A percentile compares a stretch with the other conserved stretches of the same genome.
Evolutionary conservation across 2,329 filamentous ascomycete genomes (phyloP).

Genomic region (Spiromastix sp.): DNA sequence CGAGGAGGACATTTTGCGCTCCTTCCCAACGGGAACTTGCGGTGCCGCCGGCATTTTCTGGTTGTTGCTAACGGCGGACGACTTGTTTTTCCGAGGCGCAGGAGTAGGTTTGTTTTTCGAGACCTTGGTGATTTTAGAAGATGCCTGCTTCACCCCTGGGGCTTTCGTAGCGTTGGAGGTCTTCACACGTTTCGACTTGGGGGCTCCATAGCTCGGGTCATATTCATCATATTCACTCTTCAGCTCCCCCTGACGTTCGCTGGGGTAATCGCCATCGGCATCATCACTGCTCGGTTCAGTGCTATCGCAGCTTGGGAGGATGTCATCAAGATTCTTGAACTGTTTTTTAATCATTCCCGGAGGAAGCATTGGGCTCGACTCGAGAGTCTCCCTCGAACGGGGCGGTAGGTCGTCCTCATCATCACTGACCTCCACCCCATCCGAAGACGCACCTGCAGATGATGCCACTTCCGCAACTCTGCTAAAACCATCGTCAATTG

Average conservation of each 20-base stretch:
- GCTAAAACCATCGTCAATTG: conserved; percentile 85
- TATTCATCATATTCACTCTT: conserved; percentile 45
- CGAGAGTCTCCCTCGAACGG: conserved; percentile 32
- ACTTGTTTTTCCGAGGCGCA: conserved; percentile 31
- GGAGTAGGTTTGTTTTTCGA: conserved; percentile 24
- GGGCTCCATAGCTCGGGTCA: conserved; percentile 23
- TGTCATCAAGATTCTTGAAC: conserved; percentile 41
- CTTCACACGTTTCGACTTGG: conserved; percentile 44
- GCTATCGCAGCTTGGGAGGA: conserved; percentile 46
- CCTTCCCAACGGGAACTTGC: conserved; percentile 20
- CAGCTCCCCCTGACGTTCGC: conserved; percentile 45
- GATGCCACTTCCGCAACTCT: conserved; percentile 77
- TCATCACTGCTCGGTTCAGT: conserved; percentile 54
- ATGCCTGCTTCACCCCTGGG: conserved; percentile 10
- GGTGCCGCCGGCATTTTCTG: conserved; percentile 46
- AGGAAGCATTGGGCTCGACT: conserved; percentile 34
- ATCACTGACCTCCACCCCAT: conserved; percentile 55
- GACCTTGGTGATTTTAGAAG: conserved; percentile 13
- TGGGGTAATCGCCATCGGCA: conserved; percentile 42
- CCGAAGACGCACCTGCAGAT: conserved; percentile 74
- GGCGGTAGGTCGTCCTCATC: conserved; percentile 46
- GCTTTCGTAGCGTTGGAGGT: conserved; percentile 23
- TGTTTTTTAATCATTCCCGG: conserved; percentile 36
- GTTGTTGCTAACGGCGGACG: conserved; percentile 14
- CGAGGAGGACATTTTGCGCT: conserved; percentile 45